Conservation (phyloP, 2,329 filamentous ascomycete species). For the Botrytis paeoniae region DNA sequence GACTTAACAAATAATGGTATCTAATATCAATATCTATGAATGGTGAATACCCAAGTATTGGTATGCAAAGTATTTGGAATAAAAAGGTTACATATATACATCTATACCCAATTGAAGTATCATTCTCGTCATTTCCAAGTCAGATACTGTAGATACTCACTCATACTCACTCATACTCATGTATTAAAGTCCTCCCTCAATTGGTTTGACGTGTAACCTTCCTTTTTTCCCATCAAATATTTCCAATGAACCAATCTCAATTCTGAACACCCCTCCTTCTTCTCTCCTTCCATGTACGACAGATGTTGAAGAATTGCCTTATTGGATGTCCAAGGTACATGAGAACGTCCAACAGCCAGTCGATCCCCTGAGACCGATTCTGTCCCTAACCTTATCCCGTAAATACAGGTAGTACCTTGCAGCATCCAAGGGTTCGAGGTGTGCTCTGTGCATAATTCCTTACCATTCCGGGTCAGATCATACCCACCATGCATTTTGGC, state of each 20-base stretch:
- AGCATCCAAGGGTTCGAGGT: background rate
- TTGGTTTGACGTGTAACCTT: background rate
- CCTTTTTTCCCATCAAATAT: background rate
- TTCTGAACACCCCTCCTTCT: background rate
- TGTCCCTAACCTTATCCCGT: background rate
- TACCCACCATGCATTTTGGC: background rate
- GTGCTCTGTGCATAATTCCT: conserved; percentile 7
- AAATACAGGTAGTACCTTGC: background rate
- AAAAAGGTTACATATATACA: background rate
- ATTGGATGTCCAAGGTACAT: background rate
- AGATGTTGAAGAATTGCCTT: background rate
- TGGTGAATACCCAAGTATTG: background rate
- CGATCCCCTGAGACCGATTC: background rate
- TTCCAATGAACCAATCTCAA: background rate
- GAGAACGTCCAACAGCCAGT: background rate
- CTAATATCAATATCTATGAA: too few species aligned
- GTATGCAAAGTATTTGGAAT: background rate
- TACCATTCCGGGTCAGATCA: background rate
- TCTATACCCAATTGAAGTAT: background rate
- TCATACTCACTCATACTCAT: background rate
- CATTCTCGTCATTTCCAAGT: background rate
- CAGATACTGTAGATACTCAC: too few species aligned
- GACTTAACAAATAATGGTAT: too few species aligned
- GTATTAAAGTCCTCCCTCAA: background rate
- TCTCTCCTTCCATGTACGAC: background rate